phyloP scores from a whole-genome alignment of 805 yeast species.

The Kazachstania martiniae region DNA sequence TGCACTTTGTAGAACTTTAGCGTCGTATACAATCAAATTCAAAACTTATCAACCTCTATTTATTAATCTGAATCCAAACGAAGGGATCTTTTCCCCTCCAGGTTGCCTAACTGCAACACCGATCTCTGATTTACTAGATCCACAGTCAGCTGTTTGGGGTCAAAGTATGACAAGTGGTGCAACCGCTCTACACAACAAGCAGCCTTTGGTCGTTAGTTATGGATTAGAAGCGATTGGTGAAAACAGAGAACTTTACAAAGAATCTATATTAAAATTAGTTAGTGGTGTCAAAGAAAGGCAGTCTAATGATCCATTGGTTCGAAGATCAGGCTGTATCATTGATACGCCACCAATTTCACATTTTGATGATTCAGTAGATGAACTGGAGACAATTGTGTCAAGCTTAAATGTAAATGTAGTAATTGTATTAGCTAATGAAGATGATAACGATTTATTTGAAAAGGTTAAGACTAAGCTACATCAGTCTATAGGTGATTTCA shows the following conservation, averaged over 20 bases:
- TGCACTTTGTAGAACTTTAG: slow-evolving; percentile 52
- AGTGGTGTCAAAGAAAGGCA: slow-evolving; percentile 30
- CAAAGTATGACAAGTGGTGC: slow-evolving; percentile 69
- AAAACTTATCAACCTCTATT: slow-evolving; percentile 52
- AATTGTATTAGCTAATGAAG: slow-evolving; percentile 10
- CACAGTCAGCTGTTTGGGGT: slow-evolving; percentile 63
- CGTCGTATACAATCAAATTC: slow-evolving; percentile 67
- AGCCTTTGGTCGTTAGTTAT: slow-evolving; percentile 73
- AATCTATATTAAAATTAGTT: slow-evolving; percentile 39
- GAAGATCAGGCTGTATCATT: slow-evolving; percentile 26
- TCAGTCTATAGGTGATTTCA: slow-evolving; percentile 9
- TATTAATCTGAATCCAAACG: slow-evolving; percentile 69
- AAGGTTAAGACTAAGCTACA: slow-evolving; percentile 8
- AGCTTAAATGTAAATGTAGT: slow-evolving; percentile 16
- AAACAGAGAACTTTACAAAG: slow-evolving; percentile 41
- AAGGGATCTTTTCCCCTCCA: slow-evolving; percentile 64
- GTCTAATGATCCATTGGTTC: slow-evolving; percentile 19
- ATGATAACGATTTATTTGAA: slow-evolving; percentile 8
- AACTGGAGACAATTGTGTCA: slow-evolving; percentile 11
- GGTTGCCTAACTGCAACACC: slow-evolving; percentile 82
- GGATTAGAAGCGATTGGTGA: slow-evolving; percentile 55
- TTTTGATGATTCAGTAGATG: slow-evolving; percentile 10
- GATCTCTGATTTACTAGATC: slow-evolving; percentile 67
- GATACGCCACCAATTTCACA: slow-evolving; percentile 22
- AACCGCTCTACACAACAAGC: slow-evolving; percentile 70